These are phyloP conservation scores for Trebouxia gelatinosa DNA, from an alignment of 163 green algal genomes.

Conservation along the genomic window DNA sequence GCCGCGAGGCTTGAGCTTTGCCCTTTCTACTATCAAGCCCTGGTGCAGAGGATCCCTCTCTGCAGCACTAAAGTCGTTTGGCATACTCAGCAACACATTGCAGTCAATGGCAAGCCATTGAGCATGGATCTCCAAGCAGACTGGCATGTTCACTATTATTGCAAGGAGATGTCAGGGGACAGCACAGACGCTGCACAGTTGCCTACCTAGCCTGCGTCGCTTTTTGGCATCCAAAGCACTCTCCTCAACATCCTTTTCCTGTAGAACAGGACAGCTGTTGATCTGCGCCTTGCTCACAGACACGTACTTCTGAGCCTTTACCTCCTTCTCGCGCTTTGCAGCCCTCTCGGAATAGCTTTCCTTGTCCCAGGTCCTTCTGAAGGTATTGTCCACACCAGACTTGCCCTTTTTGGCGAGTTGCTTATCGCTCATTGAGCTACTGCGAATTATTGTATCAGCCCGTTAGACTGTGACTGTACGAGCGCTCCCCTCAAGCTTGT, in stretches of 20 bases:
- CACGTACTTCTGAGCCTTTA: constrained; percentile 16
- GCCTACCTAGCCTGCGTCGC: constrained; percentile 60
- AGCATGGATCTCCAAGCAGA: not conserved
- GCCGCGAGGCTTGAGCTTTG: constrained; percentile 75
- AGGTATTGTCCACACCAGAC: constrained; percentile 83
- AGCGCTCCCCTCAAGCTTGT: too few species aligned
- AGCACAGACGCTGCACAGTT: not conserved
- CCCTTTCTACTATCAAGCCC: constrained; percentile 86
- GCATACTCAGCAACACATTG: not conserved
- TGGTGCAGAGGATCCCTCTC: constrained; percentile 72
- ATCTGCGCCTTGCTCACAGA: not conserved
- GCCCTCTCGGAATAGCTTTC: constrained; percentile 78
- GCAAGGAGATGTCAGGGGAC: not conserved
- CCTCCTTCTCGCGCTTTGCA: constrained; percentile 67
- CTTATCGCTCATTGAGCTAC: too few species aligned
- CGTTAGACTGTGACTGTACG: too few species aligned
- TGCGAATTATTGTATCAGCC: too few species aligned
- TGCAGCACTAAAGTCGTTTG: constrained; percentile 26
- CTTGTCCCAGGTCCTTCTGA: constrained; percentile 84
- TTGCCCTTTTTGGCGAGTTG: constrained; percentile 30
- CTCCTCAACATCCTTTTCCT: constrained; percentile 63
- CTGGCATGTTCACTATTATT: not conserved
- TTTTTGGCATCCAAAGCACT: constrained; percentile 70
- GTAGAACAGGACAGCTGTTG: not conserved
- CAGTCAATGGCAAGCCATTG: not conserved